These are phyloP conservation scores for Arachis hypogaea DNA, from an alignment of 306 rosid species.

Conservation along the genomic window DNA sequence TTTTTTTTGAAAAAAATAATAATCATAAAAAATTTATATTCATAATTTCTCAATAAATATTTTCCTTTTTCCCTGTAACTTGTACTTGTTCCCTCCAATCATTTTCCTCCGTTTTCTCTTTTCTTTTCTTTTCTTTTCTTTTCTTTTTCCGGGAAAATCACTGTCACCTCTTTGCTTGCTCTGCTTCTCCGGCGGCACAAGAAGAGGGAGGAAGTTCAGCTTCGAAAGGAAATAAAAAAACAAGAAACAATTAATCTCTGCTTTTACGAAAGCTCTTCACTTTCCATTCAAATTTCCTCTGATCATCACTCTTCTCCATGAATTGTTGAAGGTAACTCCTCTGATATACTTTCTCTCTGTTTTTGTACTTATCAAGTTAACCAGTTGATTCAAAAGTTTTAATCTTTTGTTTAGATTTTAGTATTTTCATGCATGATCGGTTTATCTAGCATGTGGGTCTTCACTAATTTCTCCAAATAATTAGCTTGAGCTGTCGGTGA, in stretches of 20 bases:
- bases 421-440: slow-evolving; percentile 26
- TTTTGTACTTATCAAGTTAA: slow-evolving; percentile 15
- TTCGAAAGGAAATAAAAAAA: slow-evolving; percentile 53
- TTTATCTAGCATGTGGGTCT: slow-evolving; percentile 40
- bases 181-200: slow-evolving; percentile 65
- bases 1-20: neutral
- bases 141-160: slow-evolving; percentile 20
- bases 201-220: slow-evolving; percentile 56
- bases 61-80: neutral
- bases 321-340: slow-evolving; percentile 30
- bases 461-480: slow-evolving; percentile 31
- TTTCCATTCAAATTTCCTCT: slow-evolving; percentile 28
- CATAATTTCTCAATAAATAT: slow-evolving; percentile 6
- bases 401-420: neutral
- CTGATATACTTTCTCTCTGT: slow-evolving; percentile 29
- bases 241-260: slow-evolving; percentile 41
- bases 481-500: slow-evolving; percentile 15
- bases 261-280: slow-evolving; percentile 68
- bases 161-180: slow-evolving; percentile 30
- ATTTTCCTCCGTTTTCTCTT: slow-evolving; percentile 39
- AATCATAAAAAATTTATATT: neutral
- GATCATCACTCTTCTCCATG: slow-evolving; percentile 44
- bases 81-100: slow-evolving; percentile 60
- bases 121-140: neutral
- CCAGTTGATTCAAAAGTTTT: slow-evolving; percentile 24